phyloP scores from a whole-genome alignment of 192 early-diverging fungal genomes.

The Spizellomyces punctatus region DNA sequence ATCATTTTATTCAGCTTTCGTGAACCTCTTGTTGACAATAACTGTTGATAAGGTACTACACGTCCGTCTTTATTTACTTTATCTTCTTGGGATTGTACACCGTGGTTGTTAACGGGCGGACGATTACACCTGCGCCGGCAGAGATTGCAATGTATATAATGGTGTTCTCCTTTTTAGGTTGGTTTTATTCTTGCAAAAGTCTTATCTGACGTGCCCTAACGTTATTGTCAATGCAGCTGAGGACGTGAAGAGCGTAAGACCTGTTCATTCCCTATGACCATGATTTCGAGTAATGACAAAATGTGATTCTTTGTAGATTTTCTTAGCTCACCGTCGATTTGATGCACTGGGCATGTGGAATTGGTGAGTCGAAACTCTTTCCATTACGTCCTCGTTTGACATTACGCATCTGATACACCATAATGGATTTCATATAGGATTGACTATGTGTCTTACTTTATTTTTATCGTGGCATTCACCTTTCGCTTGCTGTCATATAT shows the following conservation, averaged over 20 bases:
- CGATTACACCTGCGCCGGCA: not conserved
- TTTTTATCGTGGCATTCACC: slow-evolving; percentile 20
- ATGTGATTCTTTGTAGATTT: too few species aligned
- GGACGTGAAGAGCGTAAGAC: slow-evolving; percentile 9
- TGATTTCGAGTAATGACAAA: too few species aligned
- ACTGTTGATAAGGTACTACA: slow-evolving; percentile 19
- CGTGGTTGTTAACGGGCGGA: slow-evolving; percentile 11
- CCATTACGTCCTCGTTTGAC: not conserved
- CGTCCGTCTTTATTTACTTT: slow-evolving; percentile 26
- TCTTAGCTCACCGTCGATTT: too few species aligned
- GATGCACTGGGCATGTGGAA: slow-evolving; percentile 17
- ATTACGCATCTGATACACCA: not conserved
- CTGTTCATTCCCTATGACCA: not conserved
- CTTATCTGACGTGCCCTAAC: too few species aligned
- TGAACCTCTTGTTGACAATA: not conserved
- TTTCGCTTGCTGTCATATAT: not conserved
- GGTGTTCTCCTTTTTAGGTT: slow-evolving; percentile 13
- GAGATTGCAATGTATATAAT: slow-evolving; percentile 25
- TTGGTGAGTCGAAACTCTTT: not conserved
- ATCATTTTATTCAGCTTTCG: not conserved
- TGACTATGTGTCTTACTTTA: slow-evolving; percentile 10
- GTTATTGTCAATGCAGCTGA: not conserved
- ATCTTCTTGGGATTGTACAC: slow-evolving; percentile 14
- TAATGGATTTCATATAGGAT: not conserved
- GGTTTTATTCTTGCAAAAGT: not conserved